Evolutionary conservation across 2,329 filamentous ascomycete species (phyloP), one percentile per base, ranked within the genome.

Genomic region (Cryphonectria parasitica): DNA sequence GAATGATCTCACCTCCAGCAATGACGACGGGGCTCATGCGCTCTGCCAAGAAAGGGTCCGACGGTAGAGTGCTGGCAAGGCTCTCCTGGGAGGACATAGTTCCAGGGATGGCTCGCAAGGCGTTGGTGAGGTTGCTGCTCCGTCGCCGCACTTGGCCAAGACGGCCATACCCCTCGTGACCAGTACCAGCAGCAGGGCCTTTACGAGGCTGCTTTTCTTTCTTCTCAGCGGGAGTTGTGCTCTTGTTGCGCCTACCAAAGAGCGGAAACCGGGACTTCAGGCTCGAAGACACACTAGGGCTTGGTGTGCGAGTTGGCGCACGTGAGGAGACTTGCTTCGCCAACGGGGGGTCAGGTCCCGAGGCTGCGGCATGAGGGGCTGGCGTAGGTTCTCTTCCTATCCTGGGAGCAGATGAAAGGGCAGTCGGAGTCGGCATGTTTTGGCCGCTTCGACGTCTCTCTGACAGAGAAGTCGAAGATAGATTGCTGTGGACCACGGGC

Each of bases 151-250:
- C 76, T 6, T 85, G 82, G 2, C 90, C 89, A 69, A 93, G 84
- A 69, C 87, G 87, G 0, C 91, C 91, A 76, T 95, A 95, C 1
- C 92, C 92, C 82, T 98, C 95, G 76, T 98, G 94, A 0, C 95
- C 95, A 52, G 95, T 98, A n/a, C 95, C 95, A 56, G 95, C 95
- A 22, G 88, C 89, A 31, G 95, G 95, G 0, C 95, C 95, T 79
- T 94, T 95, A 39, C 92, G 87, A 34, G 83, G 72, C 10, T 83
- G 77, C 73, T 86, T 89, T 11, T 90, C 89, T 52, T 86, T 84
- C 77, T 87, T 89, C n/a, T 90, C 86, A 15, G 80, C 72, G n/a
- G 80, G 78, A 58, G 89, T 85, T 4, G 87, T 84, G 0, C 88
- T 85, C 79, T 93, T 97, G 19, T 89, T 89, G 69, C 89, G 90